These are phyloP conservation scores for Camillea tinctor DNA, from an alignment of 2,329 filamentous ascomycete genomes.

Conservation along the genomic window DNA sequence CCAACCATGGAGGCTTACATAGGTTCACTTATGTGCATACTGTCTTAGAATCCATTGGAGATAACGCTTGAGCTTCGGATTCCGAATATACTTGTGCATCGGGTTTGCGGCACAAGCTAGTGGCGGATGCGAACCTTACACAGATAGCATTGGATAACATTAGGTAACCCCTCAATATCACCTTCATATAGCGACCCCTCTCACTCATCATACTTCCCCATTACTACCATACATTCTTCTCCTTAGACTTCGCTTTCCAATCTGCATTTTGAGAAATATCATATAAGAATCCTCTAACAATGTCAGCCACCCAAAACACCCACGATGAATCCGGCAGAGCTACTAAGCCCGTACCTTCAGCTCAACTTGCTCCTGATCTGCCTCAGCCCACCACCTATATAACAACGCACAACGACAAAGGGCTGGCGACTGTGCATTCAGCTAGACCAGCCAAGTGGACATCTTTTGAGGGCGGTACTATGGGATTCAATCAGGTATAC, in stretches of 20 bases:
- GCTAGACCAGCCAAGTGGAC: slow-evolving; percentile 28
- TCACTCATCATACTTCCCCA: neutral
- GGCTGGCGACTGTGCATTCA: slow-evolving; percentile 37
- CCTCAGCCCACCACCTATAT: slow-evolving; percentile 26
- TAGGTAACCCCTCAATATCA: neutral
- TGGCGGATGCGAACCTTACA: neutral
- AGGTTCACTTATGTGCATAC: neutral
- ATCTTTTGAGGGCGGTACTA: slow-evolving; percentile 31
- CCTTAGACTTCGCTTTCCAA: too few species aligned
- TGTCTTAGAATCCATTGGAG: neutral
- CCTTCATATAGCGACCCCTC: neutral
- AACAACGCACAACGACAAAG: slow-evolving; percentile 28
- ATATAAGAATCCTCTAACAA: neutral
- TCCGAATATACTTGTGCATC: neutral
- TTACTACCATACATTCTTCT: neutral
- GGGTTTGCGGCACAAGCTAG: neutral
- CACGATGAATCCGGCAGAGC: neutral
- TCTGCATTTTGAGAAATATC: neutral
- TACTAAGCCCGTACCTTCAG: slow-evolving; percentile 1
- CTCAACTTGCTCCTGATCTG: slow-evolving; percentile 16
- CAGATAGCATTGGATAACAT: neutral
- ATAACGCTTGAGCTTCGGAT: neutral
- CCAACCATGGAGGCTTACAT: neutral
- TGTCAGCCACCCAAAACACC: slow-evolving; percentile 6
- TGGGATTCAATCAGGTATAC: slow-evolving; percentile 42